Percentiles rank a stretch among this genome's conserved stretches.
These are phyloP conservation scores for Pycnococcus provasolii DNA, from an alignment of 139 green algal species.

Conservation along the genomic window DNA sequence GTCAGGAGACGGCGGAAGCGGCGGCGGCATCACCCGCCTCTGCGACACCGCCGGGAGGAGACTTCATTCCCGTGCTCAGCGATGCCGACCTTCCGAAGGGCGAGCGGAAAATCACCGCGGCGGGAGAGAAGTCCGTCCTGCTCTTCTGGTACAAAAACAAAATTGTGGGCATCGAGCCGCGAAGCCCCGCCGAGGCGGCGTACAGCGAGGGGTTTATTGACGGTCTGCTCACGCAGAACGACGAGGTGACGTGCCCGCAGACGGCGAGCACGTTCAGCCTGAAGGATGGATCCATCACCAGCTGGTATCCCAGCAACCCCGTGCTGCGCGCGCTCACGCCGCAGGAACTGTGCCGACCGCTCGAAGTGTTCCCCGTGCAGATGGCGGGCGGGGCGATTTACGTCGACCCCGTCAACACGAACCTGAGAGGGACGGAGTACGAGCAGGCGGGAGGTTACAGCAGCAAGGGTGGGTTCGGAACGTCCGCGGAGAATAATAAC, in stretches of 20 bases:
- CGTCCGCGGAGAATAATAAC: constrained; percentile 87
- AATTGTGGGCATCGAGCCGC: constrained; percentile 81
- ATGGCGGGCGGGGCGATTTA: constrained; percentile 5
- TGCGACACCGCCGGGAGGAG: too few species aligned
- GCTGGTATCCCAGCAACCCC: constrained; percentile 87
- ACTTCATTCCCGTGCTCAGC: constrained; percentile 24
- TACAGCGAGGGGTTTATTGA: constrained; percentile 91
- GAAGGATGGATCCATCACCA: constrained; percentile 74
- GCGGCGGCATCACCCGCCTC: too few species aligned
- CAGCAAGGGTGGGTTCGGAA: constrained; percentile 49
- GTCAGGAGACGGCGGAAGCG: too few species aligned
- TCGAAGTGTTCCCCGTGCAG: constrained; percentile 26
- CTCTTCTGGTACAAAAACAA: constrained; percentile 97
- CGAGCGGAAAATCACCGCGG: constrained; percentile 67
- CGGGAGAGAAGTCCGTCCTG: constrained; percentile 65
- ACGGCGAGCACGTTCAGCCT: constrained; percentile 79
- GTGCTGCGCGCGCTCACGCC: constrained; percentile 74
- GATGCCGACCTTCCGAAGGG: constrained; percentile 43
- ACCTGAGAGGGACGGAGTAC: not conserved
- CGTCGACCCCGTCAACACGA: constrained; percentile 19
- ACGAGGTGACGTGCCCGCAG: constrained; percentile 84
- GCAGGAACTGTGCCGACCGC: constrained; percentile 36
- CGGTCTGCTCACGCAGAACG: constrained; percentile 85
- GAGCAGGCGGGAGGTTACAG: not conserved
- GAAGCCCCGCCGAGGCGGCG: constrained; percentile 83